Conservation (phyloP, 2,329 filamentous ascomycete species). For the Claviceps arundinis region DNA sequence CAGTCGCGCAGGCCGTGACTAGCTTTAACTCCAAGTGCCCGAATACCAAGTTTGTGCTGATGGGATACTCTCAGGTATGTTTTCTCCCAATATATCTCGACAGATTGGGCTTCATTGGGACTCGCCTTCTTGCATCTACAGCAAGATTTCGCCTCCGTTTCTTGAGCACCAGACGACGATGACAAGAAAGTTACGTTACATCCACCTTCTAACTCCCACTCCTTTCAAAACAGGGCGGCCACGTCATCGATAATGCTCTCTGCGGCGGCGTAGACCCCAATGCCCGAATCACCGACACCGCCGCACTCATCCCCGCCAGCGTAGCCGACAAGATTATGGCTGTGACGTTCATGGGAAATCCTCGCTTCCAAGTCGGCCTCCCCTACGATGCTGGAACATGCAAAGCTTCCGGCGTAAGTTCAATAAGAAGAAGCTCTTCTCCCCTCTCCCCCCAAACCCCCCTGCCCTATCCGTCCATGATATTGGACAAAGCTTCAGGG, state of each 20-base stretch:
- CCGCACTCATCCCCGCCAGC: constrained; percentile 27
- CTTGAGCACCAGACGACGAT: too few species aligned
- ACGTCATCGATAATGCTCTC: constrained; percentile 51
- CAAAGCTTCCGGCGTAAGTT: background rate
- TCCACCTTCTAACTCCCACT: background rate
- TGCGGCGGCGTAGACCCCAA: constrained; percentile 44
- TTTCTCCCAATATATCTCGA: background rate
- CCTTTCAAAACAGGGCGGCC: constrained; percentile 32
- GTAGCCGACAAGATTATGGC: constrained; percentile 46
- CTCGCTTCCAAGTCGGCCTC: constrained; percentile 40
- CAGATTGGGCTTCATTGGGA: too few species aligned
- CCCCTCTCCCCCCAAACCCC: background rate
- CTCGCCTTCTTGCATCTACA: too few species aligned
- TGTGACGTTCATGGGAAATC: constrained; percentile 52
- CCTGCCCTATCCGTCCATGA: background rate
- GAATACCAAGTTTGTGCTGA: constrained; percentile 41
- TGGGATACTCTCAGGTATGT: constrained; percentile 49
- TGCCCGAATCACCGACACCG: constrained; percentile 29
- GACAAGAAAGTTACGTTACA: too few species aligned
- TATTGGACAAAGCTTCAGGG: background rate
- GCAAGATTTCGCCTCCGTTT: too few species aligned
- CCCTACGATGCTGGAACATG: constrained; percentile 38
- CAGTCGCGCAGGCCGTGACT: constrained; percentile 28
- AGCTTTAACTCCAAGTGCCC: constrained; percentile 43
- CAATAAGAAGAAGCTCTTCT: background rate